These are phyloP conservation scores for Begonia fuchsioides DNA, from an alignment of 306 rosid genomes.

Conservation along the genomic window DNA sequence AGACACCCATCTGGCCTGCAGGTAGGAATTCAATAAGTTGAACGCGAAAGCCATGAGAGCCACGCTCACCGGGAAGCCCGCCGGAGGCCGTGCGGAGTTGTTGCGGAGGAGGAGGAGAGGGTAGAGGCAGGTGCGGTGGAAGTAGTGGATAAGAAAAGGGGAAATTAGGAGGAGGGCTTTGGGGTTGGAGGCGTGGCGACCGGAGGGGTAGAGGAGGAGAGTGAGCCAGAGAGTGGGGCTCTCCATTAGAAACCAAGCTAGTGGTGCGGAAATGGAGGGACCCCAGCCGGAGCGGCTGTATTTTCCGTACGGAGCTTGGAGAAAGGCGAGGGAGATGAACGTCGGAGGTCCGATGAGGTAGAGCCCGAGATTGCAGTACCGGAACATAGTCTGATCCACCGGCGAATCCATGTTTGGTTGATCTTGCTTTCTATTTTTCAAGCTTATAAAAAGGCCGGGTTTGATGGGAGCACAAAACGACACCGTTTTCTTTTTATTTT, in stretches of 20 bases:
- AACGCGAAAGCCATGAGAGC: slow-evolving; percentile 39
- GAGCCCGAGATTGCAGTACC: slow-evolving; percentile 19
- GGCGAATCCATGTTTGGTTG: slow-evolving; percentile 4
- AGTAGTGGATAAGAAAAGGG: slow-evolving; percentile 49
- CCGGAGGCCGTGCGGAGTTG: background rate
- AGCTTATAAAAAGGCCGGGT: no score
- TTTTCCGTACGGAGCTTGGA: slow-evolving; percentile 83
- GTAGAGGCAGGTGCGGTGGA: slow-evolving; percentile 54
- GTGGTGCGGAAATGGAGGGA: slow-evolving; percentile 43
- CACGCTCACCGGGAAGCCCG: slow-evolving; percentile 32
- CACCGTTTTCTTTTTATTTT: no score
- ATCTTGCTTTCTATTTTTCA: no score
- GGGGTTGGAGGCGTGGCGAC: slow-evolving; percentile 32
- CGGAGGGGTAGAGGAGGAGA: slow-evolving; percentile 46
- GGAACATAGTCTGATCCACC: slow-evolving; percentile 26
- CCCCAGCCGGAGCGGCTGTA: slow-evolving; percentile 73
- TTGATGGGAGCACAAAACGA: no score
- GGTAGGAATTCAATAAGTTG: slow-evolving; percentile 44
- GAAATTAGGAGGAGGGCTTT: slow-evolving; percentile 43
- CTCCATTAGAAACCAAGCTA: slow-evolving; percentile 91
- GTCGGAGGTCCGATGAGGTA: slow-evolving; percentile 51
- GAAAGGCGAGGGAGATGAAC: slow-evolving; percentile 36
- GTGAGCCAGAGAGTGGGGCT: slow-evolving; percentile 72
- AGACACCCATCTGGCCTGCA: slow-evolving; percentile 56
- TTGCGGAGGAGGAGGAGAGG: slow-evolving; percentile 33